Base-by-base conservation (phyloP, 2,329 filamentous ascomycete species). In the Trichoderma oligosporum region DNA sequence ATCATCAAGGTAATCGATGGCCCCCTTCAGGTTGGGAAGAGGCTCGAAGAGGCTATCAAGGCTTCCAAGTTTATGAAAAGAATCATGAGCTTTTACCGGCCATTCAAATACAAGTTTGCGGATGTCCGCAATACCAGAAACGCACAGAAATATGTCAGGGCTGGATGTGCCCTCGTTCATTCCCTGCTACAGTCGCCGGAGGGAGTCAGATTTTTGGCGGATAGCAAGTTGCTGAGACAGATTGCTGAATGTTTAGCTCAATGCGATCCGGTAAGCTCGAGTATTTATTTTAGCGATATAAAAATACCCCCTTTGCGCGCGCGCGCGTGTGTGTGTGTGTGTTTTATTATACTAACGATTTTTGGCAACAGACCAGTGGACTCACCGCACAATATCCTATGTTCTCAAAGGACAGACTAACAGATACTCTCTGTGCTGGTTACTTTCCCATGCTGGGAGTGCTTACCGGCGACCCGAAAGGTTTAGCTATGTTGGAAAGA, bases 11-110 rank as follows among this genome's bases (percentile, higher is more conserved):
- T 97, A 52, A 92, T 99, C 33, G 93, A 97, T 68, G 95, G 94
- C 0, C 94, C 95, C 1, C 74, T 99, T 20, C 87, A 91, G 22
- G 96, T 91, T 63, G 87, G 92, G 1, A 97, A 96, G 71, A 83
- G 94, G 9, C 79, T 99, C 4, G 93, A 97, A 64, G 94, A 99
- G 72, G 93, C 93, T 0, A 89, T 96, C 68, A 93, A 91, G 69
- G 91, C 88, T 1, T 96, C 92, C 2, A 97, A 97, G 69, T 99
- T 97, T 67, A 87, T 97, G 65, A 97, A 97, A 74, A 82, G 95
- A 8, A 80, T 99, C 58, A 85, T 97, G 70, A 94, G 91, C 59
- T 99, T 99, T 69, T 96, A 96, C 69, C 83, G 94, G 9, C 94
- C 94, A 1, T 99, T 99, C 76, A 99, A 99, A 70, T 95, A 91